phyloP scores from a whole-genome alignment of 306 rosid genomes.

The Mimosa bimucronata region DNA sequence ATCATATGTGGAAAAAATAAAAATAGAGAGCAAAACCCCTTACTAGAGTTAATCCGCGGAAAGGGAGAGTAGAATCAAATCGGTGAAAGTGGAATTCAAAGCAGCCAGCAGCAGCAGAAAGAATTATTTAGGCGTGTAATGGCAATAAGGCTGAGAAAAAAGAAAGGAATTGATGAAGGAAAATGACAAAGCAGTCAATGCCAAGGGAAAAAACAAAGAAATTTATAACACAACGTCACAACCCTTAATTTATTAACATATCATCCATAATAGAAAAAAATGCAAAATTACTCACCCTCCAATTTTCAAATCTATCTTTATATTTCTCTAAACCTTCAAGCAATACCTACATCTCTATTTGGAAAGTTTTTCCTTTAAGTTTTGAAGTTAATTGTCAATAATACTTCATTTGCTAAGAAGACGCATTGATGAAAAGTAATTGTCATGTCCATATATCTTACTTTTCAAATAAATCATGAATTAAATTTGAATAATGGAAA shows the following conservation, averaged over 20 bases:
- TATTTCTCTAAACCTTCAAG: no score
- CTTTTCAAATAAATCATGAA: no score
- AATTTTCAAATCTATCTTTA: not conserved
- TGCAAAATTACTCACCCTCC: not conserved
- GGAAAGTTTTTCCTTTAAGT: no score
- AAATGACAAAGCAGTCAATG: not conserved
- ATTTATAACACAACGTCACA: not conserved
- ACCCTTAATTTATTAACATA: not conserved
- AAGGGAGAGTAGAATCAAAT: not conserved
- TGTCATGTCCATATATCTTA: no score
- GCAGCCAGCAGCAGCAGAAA: not conserved
- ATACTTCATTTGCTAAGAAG: no score
- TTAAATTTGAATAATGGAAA: no score
- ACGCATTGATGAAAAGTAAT: no score
- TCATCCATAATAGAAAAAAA: not conserved
- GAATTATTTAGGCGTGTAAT: not conserved
- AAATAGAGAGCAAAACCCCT: not conserved
- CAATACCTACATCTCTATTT: no score
- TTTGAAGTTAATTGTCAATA: no score
- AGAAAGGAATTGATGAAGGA: not conserved
- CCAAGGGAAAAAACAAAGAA: not conserved
- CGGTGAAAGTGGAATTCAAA: not conserved
- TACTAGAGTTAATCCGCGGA: not conserved
- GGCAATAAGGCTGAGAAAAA: not conserved
- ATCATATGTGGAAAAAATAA: not conserved